Evolutionary conservation across 177 flowering plant genomes (phyloP), one percentile per base, ranked within the genome.

Genomic region (Telopea speciosissima): DNA sequence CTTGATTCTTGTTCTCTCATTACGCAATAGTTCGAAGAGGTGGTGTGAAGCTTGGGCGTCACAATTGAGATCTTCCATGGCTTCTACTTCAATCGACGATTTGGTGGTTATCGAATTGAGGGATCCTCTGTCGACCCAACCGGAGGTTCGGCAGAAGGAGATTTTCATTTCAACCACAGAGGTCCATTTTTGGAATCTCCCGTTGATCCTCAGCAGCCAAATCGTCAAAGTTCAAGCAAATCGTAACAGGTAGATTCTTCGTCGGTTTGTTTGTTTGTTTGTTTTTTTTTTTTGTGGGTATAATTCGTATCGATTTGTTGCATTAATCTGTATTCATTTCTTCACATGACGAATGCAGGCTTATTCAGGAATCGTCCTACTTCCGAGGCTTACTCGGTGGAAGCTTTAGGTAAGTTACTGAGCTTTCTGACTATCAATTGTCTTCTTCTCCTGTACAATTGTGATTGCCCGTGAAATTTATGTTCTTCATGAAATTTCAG

Each of bases 351-450:
- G 40, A 36, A 36, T n/a, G 21, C 85, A 90, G 96, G 82, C 81
- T 90, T 3, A 73, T 81, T 52, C 80, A 81, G 66, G 70, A 77
- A n/a, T 90, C 92, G 61, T 82, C 91, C 0, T 90, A 85, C 63
- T 88, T 90, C 74, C 85, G 76, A 56, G 84, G 87, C 26, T 86
- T 90, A 8, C 81, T 90, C 17, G 31, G 78, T 68, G 90, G 96
- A 33, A 83, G 73, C 77, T 90, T 86, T 49, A 83, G 96, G 96
- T 88, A 67, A 65, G 13, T 24, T 24, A 6, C 31, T n/a, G 61
- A 19, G 10, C 4, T 19, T 58, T 58, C 19, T 58, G 61, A 58
- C n/a, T 13, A 58, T 58, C 19, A 19, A 21, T 6, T 58, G 22
- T 52, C n/a, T 19, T 16, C n/a, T 8, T 58, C 22, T n/a, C 23